phyloP scores from a whole-genome alignment of 164 flowering plant genomes.

The Platanus orientalis region DNA sequence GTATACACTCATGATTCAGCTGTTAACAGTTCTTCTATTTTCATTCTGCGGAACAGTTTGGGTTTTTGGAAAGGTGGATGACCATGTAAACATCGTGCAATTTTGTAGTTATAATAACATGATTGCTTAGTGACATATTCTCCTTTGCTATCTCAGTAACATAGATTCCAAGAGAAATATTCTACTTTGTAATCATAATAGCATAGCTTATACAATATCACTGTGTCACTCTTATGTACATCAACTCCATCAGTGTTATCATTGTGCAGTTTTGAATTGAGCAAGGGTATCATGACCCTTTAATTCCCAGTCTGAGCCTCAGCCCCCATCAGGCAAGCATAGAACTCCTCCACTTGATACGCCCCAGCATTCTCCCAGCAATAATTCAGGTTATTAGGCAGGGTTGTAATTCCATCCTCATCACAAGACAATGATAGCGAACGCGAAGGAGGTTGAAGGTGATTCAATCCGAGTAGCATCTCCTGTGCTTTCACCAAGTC shows the following conservation, averaged over 20 bases:
- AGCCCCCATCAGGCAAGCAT: conserved; percentile 25
- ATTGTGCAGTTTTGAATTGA: too few species aligned
- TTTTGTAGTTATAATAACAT: too few species aligned
- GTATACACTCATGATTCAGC: too few species aligned
- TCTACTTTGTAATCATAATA: too few species aligned
- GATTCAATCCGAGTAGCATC: conserved; percentile 14
- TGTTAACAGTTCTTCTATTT: background rate
- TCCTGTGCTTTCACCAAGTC: conserved; percentile 34
- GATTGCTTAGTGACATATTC: too few species aligned
- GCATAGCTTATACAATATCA: too few species aligned
- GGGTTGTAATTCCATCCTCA: conserved; percentile 21
- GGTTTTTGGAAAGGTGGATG: background rate
- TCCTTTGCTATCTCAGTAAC: too few species aligned
- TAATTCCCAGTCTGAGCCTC: conserved; percentile 14
- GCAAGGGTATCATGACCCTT: background rate
- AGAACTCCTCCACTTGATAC: conserved; percentile 23
- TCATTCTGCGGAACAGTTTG: background rate
- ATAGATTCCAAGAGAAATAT: too few species aligned
- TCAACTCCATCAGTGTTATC: background rate
- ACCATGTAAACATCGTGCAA: background rate
- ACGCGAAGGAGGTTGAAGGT: conserved; percentile 9
- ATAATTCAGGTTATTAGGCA: conserved; percentile 7
- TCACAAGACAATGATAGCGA: conserved; percentile 17
- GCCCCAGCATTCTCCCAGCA: conserved; percentile 17
- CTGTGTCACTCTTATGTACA: background rate